These are phyloP conservation scores for Achaetomiella virescens DNA, from an alignment of 495 filamentous ascomycete species.

Conservation along the genomic window DNA sequence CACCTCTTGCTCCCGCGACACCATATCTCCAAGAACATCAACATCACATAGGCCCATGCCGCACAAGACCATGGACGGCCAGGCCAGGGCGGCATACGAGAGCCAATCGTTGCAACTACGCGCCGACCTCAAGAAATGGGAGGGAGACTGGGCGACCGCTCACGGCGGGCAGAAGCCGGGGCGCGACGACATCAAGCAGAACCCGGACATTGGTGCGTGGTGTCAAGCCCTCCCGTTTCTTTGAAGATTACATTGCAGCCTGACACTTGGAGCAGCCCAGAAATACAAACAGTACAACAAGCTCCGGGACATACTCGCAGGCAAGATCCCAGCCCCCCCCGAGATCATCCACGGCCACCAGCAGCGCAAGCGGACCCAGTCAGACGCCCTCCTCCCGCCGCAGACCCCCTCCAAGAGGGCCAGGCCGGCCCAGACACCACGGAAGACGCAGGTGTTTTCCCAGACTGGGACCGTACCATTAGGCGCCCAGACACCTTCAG, in stretches of 20 bases:
- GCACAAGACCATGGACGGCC: conserved; percentile 38
- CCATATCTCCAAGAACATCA: neutral
- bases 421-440: conserved; percentile 33
- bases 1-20: neutral
- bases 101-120: conserved; percentile 49
- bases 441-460: conserved; percentile 24
- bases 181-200: conserved; percentile 80
- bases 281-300: conserved; percentile 92
- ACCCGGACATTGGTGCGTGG: conserved; percentile 67
- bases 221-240: neutral
- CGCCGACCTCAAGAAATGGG: conserved; percentile 79
- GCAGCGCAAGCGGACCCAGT: conserved; percentile 30
- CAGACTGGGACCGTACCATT: neutral
- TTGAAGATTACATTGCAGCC: no score
- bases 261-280: conserved; percentile 45
- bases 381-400: conserved; percentile 31
- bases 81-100: conserved; percentile 34
- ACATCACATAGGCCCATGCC: neutral
- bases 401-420: conserved; percentile 43
- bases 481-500: conserved; percentile 41
- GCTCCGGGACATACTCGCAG: conserved; percentile 54
- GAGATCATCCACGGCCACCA: conserved; percentile 31
- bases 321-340: conserved; percentile 37
- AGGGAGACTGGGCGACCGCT: conserved; percentile 62
- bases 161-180: conserved; percentile 71